Evolutionary conservation across 768 basidiomycete genomes (phyloP).

Genomic region (Phylloporus sp.): DNA sequence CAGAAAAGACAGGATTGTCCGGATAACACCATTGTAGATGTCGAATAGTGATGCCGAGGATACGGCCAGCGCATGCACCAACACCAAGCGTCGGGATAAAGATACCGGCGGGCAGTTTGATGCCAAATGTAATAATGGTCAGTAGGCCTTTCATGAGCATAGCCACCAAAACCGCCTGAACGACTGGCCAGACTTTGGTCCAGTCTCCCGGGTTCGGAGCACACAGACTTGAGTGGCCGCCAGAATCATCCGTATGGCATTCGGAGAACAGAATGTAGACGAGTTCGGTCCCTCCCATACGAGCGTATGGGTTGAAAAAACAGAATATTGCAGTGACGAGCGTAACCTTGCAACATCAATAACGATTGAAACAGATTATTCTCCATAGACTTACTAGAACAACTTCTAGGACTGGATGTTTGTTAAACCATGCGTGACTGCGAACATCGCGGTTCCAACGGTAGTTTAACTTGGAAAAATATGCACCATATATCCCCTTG

Average conservation of each 20-base stretch:
- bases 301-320: conserved; percentile 85
- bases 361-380: neutral
- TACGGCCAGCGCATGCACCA: conserved; percentile 88
- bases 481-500: conserved; percentile 91
- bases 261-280: conserved; percentile 90
- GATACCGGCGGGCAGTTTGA: conserved; percentile 89
- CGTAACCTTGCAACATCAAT: conserved; percentile 55
- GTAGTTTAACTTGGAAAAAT: conserved; percentile 88
- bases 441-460: conserved; percentile 84
- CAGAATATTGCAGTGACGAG: conserved; percentile 71
- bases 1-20: conserved; percentile 53
- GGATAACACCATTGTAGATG: conserved; percentile 67
- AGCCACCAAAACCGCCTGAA: conserved; percentile 64
- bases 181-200: conserved; percentile 56
- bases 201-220: conserved; percentile 56
- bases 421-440: conserved; percentile 73
- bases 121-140: conserved; percentile 89
- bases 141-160: conserved; percentile 77
- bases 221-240: conserved; percentile 67
- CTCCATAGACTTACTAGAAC: conserved; percentile 51
- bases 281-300: conserved; percentile 94
- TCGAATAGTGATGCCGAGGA: conserved; percentile 79
- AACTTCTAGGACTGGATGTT: conserved; percentile 82
- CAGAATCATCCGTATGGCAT: conserved; percentile 57
- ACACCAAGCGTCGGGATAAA: conserved; percentile 96